phyloP scores from a whole-genome alignment of 2,329 filamentous ascomycete genomes.

The Helotiales sp. region DNA sequence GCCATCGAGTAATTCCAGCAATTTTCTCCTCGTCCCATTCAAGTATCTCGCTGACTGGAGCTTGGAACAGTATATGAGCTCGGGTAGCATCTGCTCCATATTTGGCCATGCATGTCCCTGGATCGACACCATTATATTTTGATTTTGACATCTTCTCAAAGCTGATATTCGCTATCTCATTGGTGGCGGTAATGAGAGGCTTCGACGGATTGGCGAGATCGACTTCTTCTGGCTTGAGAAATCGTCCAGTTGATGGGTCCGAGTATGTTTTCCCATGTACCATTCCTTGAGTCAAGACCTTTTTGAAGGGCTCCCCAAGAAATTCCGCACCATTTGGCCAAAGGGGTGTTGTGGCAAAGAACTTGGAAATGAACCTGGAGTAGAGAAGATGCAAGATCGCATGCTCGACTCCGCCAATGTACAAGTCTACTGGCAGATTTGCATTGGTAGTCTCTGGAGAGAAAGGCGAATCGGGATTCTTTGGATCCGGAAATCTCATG shows the following conservation, averaged over 20 bases:
- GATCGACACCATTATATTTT: conserved; percentile 90
- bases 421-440: conserved; percentile 80
- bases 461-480: conserved; percentile 66
- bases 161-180: conserved; percentile 62
- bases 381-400: conserved; percentile 90
- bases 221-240: conserved; percentile 77
- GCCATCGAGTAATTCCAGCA: conserved; percentile 80
- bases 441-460: conserved; percentile 60
- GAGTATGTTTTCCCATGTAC: conserved; percentile 86
- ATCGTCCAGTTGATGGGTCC: conserved; percentile 75
- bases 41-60: conserved; percentile 80
- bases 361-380: conserved; percentile 89
- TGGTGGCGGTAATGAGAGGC: conserved; percentile 67
- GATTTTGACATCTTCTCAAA: conserved; percentile 97
- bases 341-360: conserved; percentile 64
- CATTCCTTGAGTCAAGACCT: conserved; percentile 90
- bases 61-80: conserved; percentile 88
- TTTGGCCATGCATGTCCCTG: conserved; percentile 69
- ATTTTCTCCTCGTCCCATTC: conserved; percentile 90
- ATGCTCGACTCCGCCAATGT: conserved; percentile 88
- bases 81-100: conserved; percentile 85
- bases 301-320: conserved; percentile 76
- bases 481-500: conserved; percentile 75
- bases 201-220: conserved; percentile 61
- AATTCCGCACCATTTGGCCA: conserved; percentile 50